Evolutionary conservation across 805 yeast species (phyloP), one percentile per base, ranked within the genome.

Genomic region (Kodamaea jinghongensis): DNA sequence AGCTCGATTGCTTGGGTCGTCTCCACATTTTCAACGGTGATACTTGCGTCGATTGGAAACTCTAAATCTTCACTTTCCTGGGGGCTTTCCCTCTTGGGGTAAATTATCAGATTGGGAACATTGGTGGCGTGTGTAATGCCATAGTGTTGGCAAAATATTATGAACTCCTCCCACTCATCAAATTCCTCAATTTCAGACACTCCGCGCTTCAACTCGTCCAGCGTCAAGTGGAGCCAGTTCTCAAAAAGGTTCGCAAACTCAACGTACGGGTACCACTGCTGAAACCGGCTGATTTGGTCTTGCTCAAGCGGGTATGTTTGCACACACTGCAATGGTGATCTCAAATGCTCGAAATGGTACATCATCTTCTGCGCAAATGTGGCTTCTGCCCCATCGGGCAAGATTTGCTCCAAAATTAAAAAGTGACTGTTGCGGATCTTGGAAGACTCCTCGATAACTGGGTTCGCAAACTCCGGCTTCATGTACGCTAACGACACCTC

Each of bases 161-260:
- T 71, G 46, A 86, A 85, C 58, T 86, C 95, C 60, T 86, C 95
- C 78, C 86, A 76, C 60, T 86, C 95, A 56, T 86, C 95, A 58
- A 86, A 86, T 3, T 76, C 75, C 54, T 86, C 95, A 14, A 83
- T 67, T 1, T 52, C 34, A 12, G 65, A 67, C 6, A 86, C 70
- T 29, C 59, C 55, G 0, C 39, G 31, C 48, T 74, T 76, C 4
- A 62, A 52, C 1, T 62, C 64, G 2, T 45, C 45, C 4, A 68
- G 56, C 1, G 81, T 61, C 14, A 71, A 56, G 6, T 61, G 47
- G 2, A 39, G 23, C 95, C 95, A 86, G 46, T 76, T 73, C 23
- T 74, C 74, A 39, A 73, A 66, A 48, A 86, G 61, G 51, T 83
- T 78, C 23, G 65, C 60, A 2, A 76, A 70, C 44, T 78, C 81